phyloP scores from a whole-genome alignment of 2,329 filamentous ascomycete species.

The Zasmidium citrigriseum region DNA sequence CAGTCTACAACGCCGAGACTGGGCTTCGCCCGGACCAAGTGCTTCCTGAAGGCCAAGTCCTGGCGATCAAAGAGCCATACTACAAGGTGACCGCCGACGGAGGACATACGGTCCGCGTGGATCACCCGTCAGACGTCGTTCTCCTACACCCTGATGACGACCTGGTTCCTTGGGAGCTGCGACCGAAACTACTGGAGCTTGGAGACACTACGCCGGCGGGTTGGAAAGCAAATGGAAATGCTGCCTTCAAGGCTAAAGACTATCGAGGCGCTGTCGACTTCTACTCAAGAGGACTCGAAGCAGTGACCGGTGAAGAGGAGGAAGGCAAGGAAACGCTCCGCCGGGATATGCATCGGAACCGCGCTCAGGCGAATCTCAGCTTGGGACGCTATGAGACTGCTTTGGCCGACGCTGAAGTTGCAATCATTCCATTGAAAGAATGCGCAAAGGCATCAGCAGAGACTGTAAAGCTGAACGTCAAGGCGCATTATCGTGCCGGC shows the following conservation, averaged over 20 bases:
- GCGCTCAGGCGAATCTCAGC: constrained; percentile 19
- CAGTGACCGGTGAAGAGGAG: constrained; percentile 2
- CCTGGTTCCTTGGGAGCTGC: constrained; percentile 10
- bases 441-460: not conserved
- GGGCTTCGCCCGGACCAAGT: constrained; percentile 5
- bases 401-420: constrained; percentile 18
- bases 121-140: constrained; percentile 32
- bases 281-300: constrained; percentile 14
- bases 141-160: constrained; percentile 12
- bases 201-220: not conserved
- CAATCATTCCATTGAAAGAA: constrained; percentile 5
- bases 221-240: constrained; percentile 26
- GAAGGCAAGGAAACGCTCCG: not conserved
- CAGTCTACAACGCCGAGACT: constrained; percentile 19
- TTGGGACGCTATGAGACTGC: constrained; percentile 24
- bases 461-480: constrained; percentile 15
- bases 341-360: constrained; percentile 26
- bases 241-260: constrained; percentile 14
- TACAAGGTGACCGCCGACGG: constrained; percentile 21
- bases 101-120: constrained; percentile 22
- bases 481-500: constrained; percentile 28
- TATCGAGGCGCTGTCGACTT: constrained; percentile 17
- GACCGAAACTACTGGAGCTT: constrained; percentile 1
- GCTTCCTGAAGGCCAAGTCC: constrained; percentile 12
- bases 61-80: constrained; percentile 34